Percentiles rank a stretch among this genome's conserved stretches.
Conservation (phyloP, 495 filamentous ascomycete genomes). For the Xylaria intraflava region DNA sequence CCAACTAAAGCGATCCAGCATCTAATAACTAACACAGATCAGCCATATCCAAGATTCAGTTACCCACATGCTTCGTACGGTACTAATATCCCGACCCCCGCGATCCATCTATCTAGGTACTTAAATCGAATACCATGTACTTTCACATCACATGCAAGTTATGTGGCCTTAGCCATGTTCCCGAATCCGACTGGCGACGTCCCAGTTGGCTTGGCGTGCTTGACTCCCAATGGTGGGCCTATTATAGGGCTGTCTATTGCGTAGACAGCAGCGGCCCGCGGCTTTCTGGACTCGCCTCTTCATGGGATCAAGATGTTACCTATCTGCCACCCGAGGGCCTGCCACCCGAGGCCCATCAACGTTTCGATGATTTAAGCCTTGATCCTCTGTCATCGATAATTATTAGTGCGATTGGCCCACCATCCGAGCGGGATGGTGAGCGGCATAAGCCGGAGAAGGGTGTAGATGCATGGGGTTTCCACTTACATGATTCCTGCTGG, state of each 20-base stretch:
- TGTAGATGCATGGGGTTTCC: conserved; percentile 6
- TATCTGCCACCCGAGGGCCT: too few species aligned
- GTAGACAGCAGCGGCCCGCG: background rate
- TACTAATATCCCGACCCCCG: too few species aligned
- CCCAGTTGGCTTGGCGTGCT: too few species aligned
- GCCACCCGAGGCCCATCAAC: conserved; percentile 2
- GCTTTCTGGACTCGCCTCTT: conserved; percentile 3
- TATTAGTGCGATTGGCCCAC: conserved; percentile 1
- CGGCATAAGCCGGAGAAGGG: background rate
- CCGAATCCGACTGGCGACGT: too few species aligned
- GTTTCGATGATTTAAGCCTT: conserved; percentile 2
- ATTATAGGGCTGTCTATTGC: conserved; percentile 10
- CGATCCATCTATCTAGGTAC: too few species aligned
- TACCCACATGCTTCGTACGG: too few species aligned
- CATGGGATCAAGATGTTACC: background rate
- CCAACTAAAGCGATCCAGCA: too few species aligned
- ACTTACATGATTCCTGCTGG: conserved; percentile 13
- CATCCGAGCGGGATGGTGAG: background rate
- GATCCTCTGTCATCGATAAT: background rate
- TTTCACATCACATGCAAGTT: conserved; percentile 4
- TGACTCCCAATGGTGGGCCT: background rate
- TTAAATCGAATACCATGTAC: too few species aligned
- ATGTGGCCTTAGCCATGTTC: background rate
- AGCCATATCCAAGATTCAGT: too few species aligned
- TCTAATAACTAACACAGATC: too few species aligned